A percentile compares a stretch with the other conserved stretches of the same genome.
phyloP scores from a whole-genome alignment of 2,329 filamentous ascomycete species.

The Alternaria atra region DNA sequence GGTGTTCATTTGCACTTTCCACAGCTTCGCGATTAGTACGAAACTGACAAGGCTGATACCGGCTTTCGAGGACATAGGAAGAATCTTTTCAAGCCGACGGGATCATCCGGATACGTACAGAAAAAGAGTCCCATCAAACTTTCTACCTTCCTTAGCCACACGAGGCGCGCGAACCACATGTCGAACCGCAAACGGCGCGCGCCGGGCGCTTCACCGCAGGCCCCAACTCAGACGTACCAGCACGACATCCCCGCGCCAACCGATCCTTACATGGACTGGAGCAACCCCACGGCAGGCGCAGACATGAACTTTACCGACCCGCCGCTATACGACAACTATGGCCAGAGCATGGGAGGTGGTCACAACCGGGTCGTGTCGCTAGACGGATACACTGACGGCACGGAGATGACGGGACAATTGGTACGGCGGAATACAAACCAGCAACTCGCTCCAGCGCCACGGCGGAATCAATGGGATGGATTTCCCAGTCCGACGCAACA shows the following conservation, averaged over 20 bases:
- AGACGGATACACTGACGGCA: constrained; percentile 38
- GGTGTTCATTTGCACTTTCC: neutral
- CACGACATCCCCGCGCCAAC: constrained; percentile 54
- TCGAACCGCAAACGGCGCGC: constrained; percentile 74
- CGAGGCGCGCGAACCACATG: constrained; percentile 30
- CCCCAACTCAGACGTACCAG: constrained; percentile 61
- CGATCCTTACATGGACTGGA: constrained; percentile 51
- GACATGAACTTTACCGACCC: constrained; percentile 50
- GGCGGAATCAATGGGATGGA: constrained; percentile 53
- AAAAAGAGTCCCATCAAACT: neutral
- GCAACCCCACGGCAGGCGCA: constrained; percentile 33
- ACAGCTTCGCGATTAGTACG: constrained; percentile 7
- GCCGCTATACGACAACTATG: constrained; percentile 47
- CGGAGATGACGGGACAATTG: constrained; percentile 53
- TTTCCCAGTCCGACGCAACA: constrained; percentile 55
- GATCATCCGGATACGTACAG: constrained; percentile 15
- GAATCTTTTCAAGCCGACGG: constrained; percentile 5
- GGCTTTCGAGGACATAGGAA: constrained; percentile 5
- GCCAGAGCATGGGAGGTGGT: constrained; percentile 23
- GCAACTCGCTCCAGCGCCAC: constrained; percentile 53
- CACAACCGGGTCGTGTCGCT: constrained; percentile 47
- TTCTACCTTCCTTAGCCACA: neutral
- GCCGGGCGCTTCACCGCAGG: constrained; percentile 73
- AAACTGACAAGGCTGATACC: constrained; percentile 12
- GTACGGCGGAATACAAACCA: constrained; percentile 58